Conservation (phyloP, 2,329 filamentous ascomycete genomes). For the Fulvia fulva region DNA sequence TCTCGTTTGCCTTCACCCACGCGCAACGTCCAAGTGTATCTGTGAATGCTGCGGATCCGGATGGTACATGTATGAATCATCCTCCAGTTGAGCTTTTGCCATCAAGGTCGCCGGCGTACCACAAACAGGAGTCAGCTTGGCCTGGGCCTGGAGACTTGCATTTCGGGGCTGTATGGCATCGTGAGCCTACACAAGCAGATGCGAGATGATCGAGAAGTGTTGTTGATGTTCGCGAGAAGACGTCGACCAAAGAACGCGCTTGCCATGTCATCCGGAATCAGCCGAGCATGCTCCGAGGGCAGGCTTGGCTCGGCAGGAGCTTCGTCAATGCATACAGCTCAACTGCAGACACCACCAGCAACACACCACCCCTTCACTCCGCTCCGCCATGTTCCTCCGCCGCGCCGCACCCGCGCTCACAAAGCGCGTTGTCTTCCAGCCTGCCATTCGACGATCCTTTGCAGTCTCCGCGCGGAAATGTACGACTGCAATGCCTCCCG, state of each 20-base stretch:
- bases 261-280: constrained; percentile 3
- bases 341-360: not conserved
- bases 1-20: too few species aligned
- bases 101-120: not conserved
- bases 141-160: not conserved
- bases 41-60: too few species aligned
- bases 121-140: not conserved
- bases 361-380: constrained; percentile 5
- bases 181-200: not conserved
- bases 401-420: constrained; percentile 48
- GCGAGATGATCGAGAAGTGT: not conserved
- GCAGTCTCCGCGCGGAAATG: constrained; percentile 45
- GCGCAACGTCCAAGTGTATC: too few species aligned
- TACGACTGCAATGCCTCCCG: constrained; percentile 33
- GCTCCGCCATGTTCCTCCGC: constrained; percentile 42
- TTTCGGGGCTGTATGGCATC: not conserved
- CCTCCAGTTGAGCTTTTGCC: not conserved
- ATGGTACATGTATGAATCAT: not conserved
- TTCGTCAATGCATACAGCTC: constrained; percentile 1
- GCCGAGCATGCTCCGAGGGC: not conserved
- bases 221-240: not conserved
- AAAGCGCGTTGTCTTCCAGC: constrained; percentile 41
- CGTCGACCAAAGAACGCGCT: not conserved
- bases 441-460: constrained; percentile 43
- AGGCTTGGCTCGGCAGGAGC: constrained; percentile 2